Evolutionary conservation across 495 filamentous ascomycete species (phyloP).

Genomic region (Daldinia caldariorum): DNA sequence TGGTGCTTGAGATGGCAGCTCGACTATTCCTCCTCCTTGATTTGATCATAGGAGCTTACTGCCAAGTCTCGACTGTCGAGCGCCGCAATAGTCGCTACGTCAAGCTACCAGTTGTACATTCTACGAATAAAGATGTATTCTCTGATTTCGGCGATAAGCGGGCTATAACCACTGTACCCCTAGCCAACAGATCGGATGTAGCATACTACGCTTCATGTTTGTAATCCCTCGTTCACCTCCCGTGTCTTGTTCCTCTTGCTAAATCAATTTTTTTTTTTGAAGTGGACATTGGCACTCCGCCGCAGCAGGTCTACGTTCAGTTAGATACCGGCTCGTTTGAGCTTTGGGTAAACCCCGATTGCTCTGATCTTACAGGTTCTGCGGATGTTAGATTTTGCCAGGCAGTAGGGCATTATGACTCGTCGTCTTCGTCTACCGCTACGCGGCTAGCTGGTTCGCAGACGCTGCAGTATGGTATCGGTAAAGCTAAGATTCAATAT

Average conservation of each 20-base stretch:
- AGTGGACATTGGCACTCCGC: constrained; percentile 61
- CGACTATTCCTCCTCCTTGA: constrained; percentile 46
- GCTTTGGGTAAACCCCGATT: constrained; percentile 63
- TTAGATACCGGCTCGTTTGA: constrained; percentile 63
- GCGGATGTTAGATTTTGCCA: constrained; percentile 56
- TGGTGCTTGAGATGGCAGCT: constrained; percentile 55
- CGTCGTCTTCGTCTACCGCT: constrained; percentile 50
- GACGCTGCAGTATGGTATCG: constrained; percentile 58
- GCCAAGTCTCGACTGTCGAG: constrained; percentile 39
- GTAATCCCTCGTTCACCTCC: constrained; percentile 12
- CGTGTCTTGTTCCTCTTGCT: constrained; percentile 15
- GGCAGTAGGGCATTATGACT: constrained; percentile 53
- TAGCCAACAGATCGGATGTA: constrained; percentile 60
- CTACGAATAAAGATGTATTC: constrained; percentile 55
- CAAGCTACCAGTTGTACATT: constrained; percentile 59
- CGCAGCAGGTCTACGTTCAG: constrained; percentile 59
- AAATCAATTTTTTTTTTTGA: constrained; percentile 26
- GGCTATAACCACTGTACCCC: constrained; percentile 52
- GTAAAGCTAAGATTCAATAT: constrained; percentile 56
- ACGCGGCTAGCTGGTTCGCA: constrained; percentile 45
- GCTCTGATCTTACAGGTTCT: constrained; percentile 47
- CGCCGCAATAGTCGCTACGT: constrained; percentile 48
- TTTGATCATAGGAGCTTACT: constrained; percentile 48
- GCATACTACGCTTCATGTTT: constrained; percentile 60
- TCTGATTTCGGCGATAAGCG: constrained; percentile 48